Evolutionary conservation across 2,329 filamentous ascomycete species (phyloP), one percentile per base, ranked within the genome.

Genomic region (Aspergillus candidus): DNA sequence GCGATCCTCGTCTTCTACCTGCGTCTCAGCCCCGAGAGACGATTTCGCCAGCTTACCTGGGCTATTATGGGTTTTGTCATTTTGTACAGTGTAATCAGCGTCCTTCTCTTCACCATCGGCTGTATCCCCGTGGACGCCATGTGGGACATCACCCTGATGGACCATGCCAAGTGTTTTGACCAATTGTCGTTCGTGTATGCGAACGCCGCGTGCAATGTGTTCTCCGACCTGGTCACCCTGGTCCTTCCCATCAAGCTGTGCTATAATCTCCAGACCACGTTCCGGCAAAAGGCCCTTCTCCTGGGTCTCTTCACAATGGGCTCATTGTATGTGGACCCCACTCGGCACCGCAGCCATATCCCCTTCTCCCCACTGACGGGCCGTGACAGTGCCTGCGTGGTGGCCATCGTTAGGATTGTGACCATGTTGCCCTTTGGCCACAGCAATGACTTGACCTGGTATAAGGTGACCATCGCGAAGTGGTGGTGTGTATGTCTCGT

Each of bases 401-500:
- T 51, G 15, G 47, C 49, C 8, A 44, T 49, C 15, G 18, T 51
- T 13, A 43, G 47, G 12, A 49, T 51, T 6, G 41, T 51, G 7
- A 49, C 49, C 3, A 51, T 51, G 49, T 43, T 49, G 38, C 49
- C 43, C 1, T 49, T 47, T 17, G 15, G 47, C 3, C 29, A 40
- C 33, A 44, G 41, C 35, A 42, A 30, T 11, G 49, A 49, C 32
- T 39, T 51, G 8, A 51, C 49, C 1, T 44, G 39, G 38, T 51
- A 44, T 29, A 49, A 51, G 35, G 47, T 51, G 10, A 49, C 47
- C 10, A 11, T 51, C 8, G 49, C 49, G 7, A 51, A 51, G 14
- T 51, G 47, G 49, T 40, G 40, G 49, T 51, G 47, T 14, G 49
- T 43, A 4, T 4, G 4, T 13, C 32, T 15, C n/a, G 3, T 14